Base-by-base conservation (phyloP, 176 grass and related monocot genomes). In the Aegilops bicornis region DNA sequence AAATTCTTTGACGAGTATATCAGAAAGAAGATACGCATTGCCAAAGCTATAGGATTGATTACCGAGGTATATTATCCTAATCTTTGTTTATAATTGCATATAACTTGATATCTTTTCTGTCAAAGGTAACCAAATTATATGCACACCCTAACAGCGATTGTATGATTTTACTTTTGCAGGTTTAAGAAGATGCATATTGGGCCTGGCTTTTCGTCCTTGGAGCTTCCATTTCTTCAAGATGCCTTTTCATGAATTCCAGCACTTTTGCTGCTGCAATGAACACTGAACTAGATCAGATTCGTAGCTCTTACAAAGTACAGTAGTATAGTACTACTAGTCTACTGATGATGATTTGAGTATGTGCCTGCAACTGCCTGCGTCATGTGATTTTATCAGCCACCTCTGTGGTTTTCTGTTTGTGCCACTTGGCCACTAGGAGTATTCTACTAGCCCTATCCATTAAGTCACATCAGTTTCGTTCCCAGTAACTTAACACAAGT, bases 1-100 rank as follows among this genome's bases (percentile, higher is more conserved):
- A 78, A 58, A 42, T 29, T 59, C 32, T 86, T 79, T 36, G 42
- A 22, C 50, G 31, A 86, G 17, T 86, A 86, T n/a, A 40, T 86
- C 64, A 33, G 7, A 78, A 86, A 69, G 75, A 86, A 85, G 64
- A 69, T 86, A 2, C 10, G 17, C 8, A 79, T 79, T n/a, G 75
- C 64, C 15, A 16, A 13, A 29, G 10, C 45, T 30, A n/a, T 85
- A 39, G 63, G 84, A 40, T 8, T 78, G 63, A 69, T 59, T 37
- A 10, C 63, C 10, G 10, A 5, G 63, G 84, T 85, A 85, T 35
- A 6, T 12, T 77, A 48, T 85, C 58, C 75, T 52, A 66, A 10
- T 66, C 9, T 74, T 76, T 52, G 19, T 73, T 84, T 10, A 52
- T 16, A n/a, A 23, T 10, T 10, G 20, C n/a, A 6, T 20, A 74